Conservation (phyloP, 768 basidiomycete genomes). For the Lactifluus volemus region DNA sequence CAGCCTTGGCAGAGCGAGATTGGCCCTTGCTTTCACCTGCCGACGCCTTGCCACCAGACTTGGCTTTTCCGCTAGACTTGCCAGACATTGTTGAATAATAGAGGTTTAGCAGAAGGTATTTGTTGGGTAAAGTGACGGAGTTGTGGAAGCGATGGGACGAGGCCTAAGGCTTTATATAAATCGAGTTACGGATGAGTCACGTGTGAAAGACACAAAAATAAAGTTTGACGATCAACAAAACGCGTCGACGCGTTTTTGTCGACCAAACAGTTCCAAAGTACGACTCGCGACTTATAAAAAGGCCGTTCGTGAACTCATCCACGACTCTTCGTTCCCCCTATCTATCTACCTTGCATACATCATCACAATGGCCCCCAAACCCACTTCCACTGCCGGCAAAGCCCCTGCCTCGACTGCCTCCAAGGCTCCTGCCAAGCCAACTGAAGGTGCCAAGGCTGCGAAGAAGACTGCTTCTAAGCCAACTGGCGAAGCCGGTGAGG, state of each 20-base stretch:
- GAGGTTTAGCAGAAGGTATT: neutral
- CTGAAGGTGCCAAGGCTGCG: constrained; percentile 54
- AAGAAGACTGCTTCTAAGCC: constrained; percentile 67
- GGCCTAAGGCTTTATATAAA: constrained; percentile 4
- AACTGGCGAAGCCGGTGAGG: constrained; percentile 50
- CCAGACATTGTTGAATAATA: constrained; percentile 30
- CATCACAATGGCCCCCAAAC: constrained; percentile 54
- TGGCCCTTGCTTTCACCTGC: constrained; percentile 43
- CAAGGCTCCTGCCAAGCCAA: constrained; percentile 67
- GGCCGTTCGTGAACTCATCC: constrained; percentile 4
- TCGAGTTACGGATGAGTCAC: neutral
- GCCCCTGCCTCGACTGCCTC: constrained; percentile 60
- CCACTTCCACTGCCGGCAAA: constrained; percentile 79
- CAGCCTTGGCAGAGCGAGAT: constrained; percentile 67
- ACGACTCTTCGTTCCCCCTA: constrained; percentile 9
- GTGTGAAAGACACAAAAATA: constrained; percentile 10
- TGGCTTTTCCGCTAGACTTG: constrained; percentile 45
- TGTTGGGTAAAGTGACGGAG: neutral
- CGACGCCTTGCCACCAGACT: constrained; percentile 51
- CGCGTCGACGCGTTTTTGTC: constrained; percentile 26
- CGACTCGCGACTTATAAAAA: constrained; percentile 28
- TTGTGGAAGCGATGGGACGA: neutral
- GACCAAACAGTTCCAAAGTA: constrained; percentile 33
- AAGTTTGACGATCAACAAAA: constrained; percentile 30
- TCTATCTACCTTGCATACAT: constrained; percentile 17